A percentile compares a stretch with the other conserved stretches of the same genome.
Evolutionary conservation across 2,329 filamentous ascomycete genomes (phyloP).

Genomic region (Monilinia vaccinii-corymbosi): DNA sequence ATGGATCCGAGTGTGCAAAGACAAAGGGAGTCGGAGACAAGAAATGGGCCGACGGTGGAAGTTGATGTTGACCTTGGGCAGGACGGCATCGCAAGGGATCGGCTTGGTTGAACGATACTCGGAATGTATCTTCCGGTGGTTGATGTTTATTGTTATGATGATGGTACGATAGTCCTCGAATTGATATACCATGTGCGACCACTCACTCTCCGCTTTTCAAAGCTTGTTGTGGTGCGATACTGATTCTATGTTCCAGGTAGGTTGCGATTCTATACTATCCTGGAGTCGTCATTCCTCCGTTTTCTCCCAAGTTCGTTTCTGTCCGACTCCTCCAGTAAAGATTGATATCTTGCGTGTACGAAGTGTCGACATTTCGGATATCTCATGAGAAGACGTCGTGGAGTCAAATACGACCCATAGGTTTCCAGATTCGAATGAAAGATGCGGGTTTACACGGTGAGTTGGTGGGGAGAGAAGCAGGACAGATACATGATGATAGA

Average conservation of each 20-base stretch:
- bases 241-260: neutral
- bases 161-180: neutral
- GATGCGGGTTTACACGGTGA: neutral
- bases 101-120: neutral
- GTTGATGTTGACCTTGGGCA: conserved; percentile 18
- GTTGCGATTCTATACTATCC: neutral
- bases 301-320: neutral
- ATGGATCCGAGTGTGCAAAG: conserved; percentile 16
- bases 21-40: conserved; percentile 12
- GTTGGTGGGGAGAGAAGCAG: neutral
- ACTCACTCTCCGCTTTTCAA: neutral
- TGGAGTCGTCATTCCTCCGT: neutral
- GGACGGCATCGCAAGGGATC: neutral
- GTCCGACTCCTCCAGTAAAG: neutral
- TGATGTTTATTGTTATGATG: neutral
- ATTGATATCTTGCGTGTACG: too few relatives aligned
- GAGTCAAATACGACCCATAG: neutral
- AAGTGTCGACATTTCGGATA: neutral
- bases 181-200: neutral
- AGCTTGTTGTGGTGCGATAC: neutral
- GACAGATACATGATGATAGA: neutral
- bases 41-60: conserved; percentile 15
- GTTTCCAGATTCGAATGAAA: neutral
- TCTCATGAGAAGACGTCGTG: neutral
- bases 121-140: neutral